Conservation (phyloP, 78 protist genomes). For the Planoprotostelium fungivorum region DNA sequence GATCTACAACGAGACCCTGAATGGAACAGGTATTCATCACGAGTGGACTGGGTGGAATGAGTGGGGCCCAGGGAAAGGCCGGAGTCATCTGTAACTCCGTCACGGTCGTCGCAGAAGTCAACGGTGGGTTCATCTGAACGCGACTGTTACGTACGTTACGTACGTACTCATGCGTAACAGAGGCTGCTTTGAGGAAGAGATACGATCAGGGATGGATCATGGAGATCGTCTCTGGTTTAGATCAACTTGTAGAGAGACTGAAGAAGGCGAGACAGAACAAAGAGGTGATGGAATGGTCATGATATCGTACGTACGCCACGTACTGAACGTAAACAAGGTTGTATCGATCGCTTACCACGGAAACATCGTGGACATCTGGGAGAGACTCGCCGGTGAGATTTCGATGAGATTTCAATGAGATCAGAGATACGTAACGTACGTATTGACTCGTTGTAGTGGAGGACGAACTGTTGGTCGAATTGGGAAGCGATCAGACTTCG, state of each 20-base stretch:
- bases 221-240: constrained; percentile 32
- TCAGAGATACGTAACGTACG: background rate
- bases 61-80: constrained; percentile 90
- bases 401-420: too few relatives aligned
- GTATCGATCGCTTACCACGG: constrained; percentile 77
- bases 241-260: constrained; percentile 30
- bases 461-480: constrained; percentile 61
- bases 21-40: constrained; percentile 67
- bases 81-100: constrained; percentile 67
- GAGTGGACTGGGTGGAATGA: constrained; percentile 90
- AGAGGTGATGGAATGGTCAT: constrained; percentile 5
- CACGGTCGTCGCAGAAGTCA: constrained; percentile 86
- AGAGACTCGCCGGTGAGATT: constrained; percentile 37
- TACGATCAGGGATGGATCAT: constrained; percentile 75
- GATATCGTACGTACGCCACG: background rate
- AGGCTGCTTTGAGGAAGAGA: constrained; percentile 65
- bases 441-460: too few relatives aligned
- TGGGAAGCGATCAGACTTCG: constrained; percentile 90
- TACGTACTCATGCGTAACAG: too few relatives aligned
- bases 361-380: constrained; percentile 88
- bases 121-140: background rate
- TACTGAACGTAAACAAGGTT: constrained; percentile 11
- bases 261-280: background rate
- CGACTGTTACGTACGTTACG: too few relatives aligned
- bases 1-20: background rate